phyloP scores from a whole-genome alignment of 352 stramenopile species.

The Globisporangium radiosum region DNA sequence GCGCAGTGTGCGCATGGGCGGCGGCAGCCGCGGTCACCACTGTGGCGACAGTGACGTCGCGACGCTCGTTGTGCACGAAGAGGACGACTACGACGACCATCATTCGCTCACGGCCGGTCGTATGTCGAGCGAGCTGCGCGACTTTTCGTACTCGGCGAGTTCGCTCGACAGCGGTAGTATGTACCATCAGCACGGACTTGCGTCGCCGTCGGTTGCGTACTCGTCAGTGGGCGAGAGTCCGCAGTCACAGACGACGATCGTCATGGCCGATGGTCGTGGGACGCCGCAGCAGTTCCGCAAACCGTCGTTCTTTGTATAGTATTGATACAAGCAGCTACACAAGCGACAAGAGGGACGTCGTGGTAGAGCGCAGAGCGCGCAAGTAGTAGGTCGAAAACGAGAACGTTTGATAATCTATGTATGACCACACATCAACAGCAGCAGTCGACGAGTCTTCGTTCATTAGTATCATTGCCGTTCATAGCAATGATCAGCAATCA shows the following conservation, averaged over 20 bases:
- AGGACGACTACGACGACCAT: conserved; percentile 17
- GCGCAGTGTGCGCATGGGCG: conserved; percentile 2
- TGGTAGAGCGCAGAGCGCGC: too few relatives aligned
- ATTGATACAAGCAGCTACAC: too few relatives aligned
- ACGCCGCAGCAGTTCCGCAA: conserved; percentile 19
- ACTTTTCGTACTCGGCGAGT: conserved; percentile 40
- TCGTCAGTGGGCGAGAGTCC: conserved; percentile 59
- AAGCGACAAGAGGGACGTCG: too few relatives aligned
- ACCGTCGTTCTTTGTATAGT: conserved; percentile 51
- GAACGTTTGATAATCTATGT: too few relatives aligned
- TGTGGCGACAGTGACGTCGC: conserved; percentile 9
- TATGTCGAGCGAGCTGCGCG: conserved; percentile 28
- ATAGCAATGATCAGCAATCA: too few relatives aligned
- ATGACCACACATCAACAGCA: too few relatives aligned
- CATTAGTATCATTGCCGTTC: too few relatives aligned
- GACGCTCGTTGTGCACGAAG: conserved; percentile 16
- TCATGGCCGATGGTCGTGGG: conserved; percentile 11
- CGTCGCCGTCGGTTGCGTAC: conserved; percentile 52
- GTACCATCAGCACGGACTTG: conserved; percentile 28
- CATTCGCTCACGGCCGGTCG: conserved; percentile 13
- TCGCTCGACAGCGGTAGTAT: conserved; percentile 33
- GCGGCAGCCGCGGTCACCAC: neutral
- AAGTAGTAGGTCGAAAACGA: too few relatives aligned
- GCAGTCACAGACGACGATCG: conserved; percentile 15
- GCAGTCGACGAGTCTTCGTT: too few relatives aligned